Evolutionary conservation across 2,329 filamentous ascomycete species (phyloP), one percentile per base, ranked within the genome.

Genomic region (Alternaria arborescens): DNA sequence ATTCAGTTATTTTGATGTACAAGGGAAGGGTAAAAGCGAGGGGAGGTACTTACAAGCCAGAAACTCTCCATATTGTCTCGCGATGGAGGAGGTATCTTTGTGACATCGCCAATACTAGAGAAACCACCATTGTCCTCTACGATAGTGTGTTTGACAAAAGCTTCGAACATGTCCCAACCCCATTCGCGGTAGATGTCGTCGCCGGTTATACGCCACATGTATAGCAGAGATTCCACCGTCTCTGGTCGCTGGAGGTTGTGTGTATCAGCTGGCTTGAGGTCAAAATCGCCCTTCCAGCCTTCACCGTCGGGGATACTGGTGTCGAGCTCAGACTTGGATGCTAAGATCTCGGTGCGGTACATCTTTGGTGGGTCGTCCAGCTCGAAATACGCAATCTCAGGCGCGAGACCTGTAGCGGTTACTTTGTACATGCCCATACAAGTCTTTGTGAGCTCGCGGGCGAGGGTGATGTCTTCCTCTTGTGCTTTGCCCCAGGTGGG

Each of bases 31-130:
- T 42, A 46, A 18, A 32, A 38, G 30, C 7, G 30, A 46, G 47
- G 26, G 18, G 4, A 30, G 28, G 16, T 38, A 81, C 90, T 82
- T 81, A 92, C 91, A 83, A 99, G 87, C 95, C 95, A 99, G 81
- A 98, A 98, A 76, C 93, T 96, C 82, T 99, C 95, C 94, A 99
- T 97, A 71, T 98, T 98, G 79, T 99, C 94, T 61, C 88, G 85
- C 46, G 83, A 82, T 14, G 82, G 78, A 0, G 93, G 88, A 20
- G 94, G 93, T 10, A 95, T 80, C 5, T 80, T 79, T 67, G 90
- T 89, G 26, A 93, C 94, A 74, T 96, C 88, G 18, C 85, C 85
- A 62, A 98, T 83, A 67, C 91, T 94, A 1, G 92, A 93, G 75
- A 96, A 98, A 0, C 93, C 93, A 40, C 89, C 89, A 38, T 88